These are phyloP conservation scores for Fusarium abutilonis DNA, from an alignment of 2,329 filamentous ascomycete species.

Conservation along the genomic window DNA sequence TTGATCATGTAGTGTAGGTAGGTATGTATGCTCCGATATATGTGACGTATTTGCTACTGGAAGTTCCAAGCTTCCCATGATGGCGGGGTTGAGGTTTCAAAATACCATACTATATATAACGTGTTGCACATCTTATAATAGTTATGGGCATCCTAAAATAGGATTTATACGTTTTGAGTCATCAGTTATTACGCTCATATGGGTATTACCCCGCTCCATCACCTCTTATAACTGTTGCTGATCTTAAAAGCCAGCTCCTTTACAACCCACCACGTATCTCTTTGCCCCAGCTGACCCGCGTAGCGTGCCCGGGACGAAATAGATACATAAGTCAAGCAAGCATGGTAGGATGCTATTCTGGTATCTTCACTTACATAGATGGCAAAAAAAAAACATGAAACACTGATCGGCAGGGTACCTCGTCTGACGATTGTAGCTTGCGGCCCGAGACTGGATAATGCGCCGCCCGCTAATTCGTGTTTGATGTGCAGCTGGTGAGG, in stretches of 20 bases:
- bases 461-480: slow-evolving; percentile 14
- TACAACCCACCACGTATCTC: slow-evolving; percentile 4
- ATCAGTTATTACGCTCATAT: not conserved
- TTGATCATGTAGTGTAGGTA: too few relatives aligned
- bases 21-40: too few relatives aligned
- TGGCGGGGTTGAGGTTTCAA: too few relatives aligned
- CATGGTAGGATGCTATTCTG: slow-evolving; percentile 16
- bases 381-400: slow-evolving; percentile 30
- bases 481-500: slow-evolving; percentile 24
- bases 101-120: not conserved
- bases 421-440: slow-evolving; percentile 23
- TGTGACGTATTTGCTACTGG: too few relatives aligned
- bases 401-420: slow-evolving; percentile 33
- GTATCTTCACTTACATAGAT: slow-evolving; percentile 10
- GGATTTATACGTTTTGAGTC: too few relatives aligned
- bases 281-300: not conserved
- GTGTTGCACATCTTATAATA: too few relatives aligned
- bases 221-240: not conserved
- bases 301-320: not conserved
- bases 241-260: not conserved
- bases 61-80: too few relatives aligned
- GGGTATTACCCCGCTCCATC: slow-evolving; percentile 7
- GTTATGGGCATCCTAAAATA: too few relatives aligned
- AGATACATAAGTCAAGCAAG: not conserved
- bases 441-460: slow-evolving; percentile 23